phyloP scores from a whole-genome alignment of 768 basidiomycete genomes.

The Inosperma sp. region DNA sequence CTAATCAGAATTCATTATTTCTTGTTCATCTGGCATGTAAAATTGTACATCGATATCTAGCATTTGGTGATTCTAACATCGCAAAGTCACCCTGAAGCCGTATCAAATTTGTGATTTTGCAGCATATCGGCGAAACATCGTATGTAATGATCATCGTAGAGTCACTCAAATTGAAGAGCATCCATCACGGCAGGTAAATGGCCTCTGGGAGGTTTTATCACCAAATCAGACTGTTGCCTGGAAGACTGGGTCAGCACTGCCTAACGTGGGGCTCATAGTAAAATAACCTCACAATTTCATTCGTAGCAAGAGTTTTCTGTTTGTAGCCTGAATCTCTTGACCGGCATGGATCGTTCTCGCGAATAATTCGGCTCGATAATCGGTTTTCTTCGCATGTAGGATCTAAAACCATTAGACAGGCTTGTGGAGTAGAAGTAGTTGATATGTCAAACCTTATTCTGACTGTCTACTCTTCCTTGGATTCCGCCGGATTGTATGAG shows the following conservation, averaged over 20 bases:
- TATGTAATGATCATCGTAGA: background rate
- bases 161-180: slow-evolving; percentile 1
- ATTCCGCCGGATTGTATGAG: slow-evolving; percentile 78
- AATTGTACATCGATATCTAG: slow-evolving; percentile 3
- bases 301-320: slow-evolving; percentile 73
- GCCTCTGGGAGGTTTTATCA: slow-evolving; percentile 62
- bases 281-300: slow-evolving; percentile 69
- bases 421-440: background rate
- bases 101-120: too few relatives aligned
- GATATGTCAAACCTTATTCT: slow-evolving; percentile 62
- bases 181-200: slow-evolving; percentile 7
- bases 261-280: background rate
- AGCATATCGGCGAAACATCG: too few relatives aligned
- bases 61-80: background rate
- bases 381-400: slow-evolving; percentile 71
- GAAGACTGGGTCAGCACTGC: background rate
- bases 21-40: too few relatives aligned
- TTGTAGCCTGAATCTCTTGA: slow-evolving; percentile 63
- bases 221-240: slow-evolving; percentile 78
- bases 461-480: slow-evolving; percentile 80
- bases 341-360: slow-evolving; percentile 71
- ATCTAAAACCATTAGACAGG: slow-evolving; percentile 44
- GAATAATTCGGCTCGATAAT: slow-evolving; percentile 75
- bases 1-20: too few relatives aligned
- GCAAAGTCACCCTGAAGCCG: too few relatives aligned